Evolutionary conservation across 176 grass and related monocot species (phyloP), one percentile per base, ranked within the genome.

Genomic region (Chrysopogon serrulatus): DNA sequence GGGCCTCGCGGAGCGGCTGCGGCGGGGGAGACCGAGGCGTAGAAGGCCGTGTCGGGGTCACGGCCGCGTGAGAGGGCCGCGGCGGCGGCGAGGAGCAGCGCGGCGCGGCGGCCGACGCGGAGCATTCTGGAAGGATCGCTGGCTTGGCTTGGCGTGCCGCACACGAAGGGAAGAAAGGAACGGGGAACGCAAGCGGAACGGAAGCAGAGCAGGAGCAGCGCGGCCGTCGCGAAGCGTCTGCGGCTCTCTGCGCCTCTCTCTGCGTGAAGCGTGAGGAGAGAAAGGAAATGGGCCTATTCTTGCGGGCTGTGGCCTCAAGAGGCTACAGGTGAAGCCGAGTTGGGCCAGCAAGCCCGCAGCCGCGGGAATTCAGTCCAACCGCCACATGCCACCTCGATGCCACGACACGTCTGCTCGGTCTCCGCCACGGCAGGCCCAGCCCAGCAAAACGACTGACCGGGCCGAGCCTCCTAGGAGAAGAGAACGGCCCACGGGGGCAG

Each of bases 81-180:
- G 27, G 70, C 48, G 14, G 74, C 78, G 61, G 68, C 73, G 43
- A 83, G 81, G 54, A 78, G 53, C 70, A 79, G 75, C 14, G 87
- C 80, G 48, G 40, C 42, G 42, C 83, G 44, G 68, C 83, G 87
- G 76, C 51, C 75, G 51, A 7, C 35, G 61, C 73, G 68, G 66
- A 79, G 51, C 74, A 88, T 82, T 67, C 82, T 45, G 68, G 79
- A 65, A 61, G 62, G 57, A 74, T 74, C 71, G 44, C 43, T 30
- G 42, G 15, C 13, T 69, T 44, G 15, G 41, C 40, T 15, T 28
- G 40, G 69, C 40, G 24, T 30, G 68, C 14, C 24, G 69, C 26
- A 28, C 70, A 31, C 42, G 42, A 44, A 24, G 13, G 2, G 42
- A 44, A 24, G 13, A 5, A 8, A 44, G 15, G 13, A 8, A 61